phyloP scores from a whole-genome alignment of 1,139 yeast species.

The Magnusiomyces clavatus region DNA sequence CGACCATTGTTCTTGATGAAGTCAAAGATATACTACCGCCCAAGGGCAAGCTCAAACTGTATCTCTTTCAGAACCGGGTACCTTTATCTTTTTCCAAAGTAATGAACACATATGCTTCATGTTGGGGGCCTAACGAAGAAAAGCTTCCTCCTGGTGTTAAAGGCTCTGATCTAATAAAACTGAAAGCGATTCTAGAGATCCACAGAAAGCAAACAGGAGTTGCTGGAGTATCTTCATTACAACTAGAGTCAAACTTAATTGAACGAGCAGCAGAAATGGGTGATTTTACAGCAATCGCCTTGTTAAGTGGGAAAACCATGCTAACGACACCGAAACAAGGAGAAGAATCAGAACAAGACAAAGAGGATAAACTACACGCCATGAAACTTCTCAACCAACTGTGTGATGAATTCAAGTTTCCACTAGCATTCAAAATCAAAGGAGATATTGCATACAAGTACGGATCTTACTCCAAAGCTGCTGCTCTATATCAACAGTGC shows the following conservation, averaged over 20 bases:
- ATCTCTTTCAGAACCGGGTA: conserved; percentile 15
- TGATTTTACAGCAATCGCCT: conserved; percentile 68
- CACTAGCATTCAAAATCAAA: conserved; percentile 60
- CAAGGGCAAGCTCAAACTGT: conserved; percentile 8
- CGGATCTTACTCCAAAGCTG: conserved; percentile 43
- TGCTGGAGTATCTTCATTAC: conserved; percentile 39
- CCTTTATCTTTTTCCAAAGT: conserved; percentile 15
- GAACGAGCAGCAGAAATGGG: conserved; percentile 83
- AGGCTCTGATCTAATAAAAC: conserved; percentile 54
- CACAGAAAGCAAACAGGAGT: conserved; percentile 55
- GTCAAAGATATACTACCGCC: conserved; percentile 6
- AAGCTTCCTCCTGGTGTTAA: conserved; percentile 38
- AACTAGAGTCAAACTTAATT: conserved; percentile 59
- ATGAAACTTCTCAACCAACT: conserved; percentile 52
- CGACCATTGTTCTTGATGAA: conserved; percentile 5
- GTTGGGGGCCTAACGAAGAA: conserved; percentile 17
- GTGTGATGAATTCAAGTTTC: conserved; percentile 50
- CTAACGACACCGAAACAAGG: conserved; percentile 16
- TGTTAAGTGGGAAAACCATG: conserved; percentile 47
- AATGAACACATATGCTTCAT: conserved; percentile 15
- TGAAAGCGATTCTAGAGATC: conserved; percentile 59
- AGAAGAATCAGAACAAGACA: conserved; percentile 21
- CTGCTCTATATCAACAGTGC: conserved; percentile 51
- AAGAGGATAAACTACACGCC: conserved; percentile 58
- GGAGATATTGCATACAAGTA: conserved; percentile 61